These are phyloP conservation scores for Aureobasidium sp. DNA, from an alignment of 2,329 filamentous ascomycete species.

Conservation along the genomic window DNA sequence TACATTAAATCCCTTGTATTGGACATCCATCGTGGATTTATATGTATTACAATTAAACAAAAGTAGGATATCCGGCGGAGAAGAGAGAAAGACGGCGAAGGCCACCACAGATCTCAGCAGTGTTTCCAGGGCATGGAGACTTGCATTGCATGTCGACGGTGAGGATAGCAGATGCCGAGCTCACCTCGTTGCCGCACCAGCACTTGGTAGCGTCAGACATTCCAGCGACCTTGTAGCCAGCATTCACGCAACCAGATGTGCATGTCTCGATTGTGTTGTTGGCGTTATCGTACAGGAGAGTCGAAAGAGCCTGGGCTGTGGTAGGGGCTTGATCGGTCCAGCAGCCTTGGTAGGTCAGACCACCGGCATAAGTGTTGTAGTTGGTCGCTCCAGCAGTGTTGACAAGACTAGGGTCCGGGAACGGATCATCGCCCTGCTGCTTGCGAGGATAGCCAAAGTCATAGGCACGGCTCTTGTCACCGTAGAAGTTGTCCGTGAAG, in stretches of 20 bases:
- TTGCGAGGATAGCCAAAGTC: conserved; percentile 33
- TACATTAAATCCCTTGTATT: neutral
- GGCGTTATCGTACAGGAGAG: conserved; percentile 23
- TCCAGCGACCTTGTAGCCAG: conserved; percentile 20
- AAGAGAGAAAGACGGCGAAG: conserved; percentile 28
- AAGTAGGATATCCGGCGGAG: conserved; percentile 22
- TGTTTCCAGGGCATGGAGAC: conserved; percentile 27
- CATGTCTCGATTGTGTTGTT: conserved; percentile 29
- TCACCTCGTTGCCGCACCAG: conserved; percentile 13
- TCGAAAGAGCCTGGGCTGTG: conserved; percentile 21
- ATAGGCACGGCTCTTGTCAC: conserved; percentile 28
- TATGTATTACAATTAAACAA: neutral
- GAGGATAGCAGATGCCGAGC: conserved; percentile 16
- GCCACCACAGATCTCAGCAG: conserved; percentile 27
- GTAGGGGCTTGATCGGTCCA: conserved; percentile 25
- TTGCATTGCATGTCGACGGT: conserved; percentile 30
- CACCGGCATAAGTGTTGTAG: conserved; percentile 29
- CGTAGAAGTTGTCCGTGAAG: conserved; percentile 34
- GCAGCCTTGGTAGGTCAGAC: conserved; percentile 33
- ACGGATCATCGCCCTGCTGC: conserved; percentile 29
- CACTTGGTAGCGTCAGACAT: conserved; percentile 12
- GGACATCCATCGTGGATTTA: neutral
- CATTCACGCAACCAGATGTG: conserved; percentile 25
- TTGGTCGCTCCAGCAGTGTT: conserved; percentile 17
- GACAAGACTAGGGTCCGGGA: conserved; percentile 28